phyloP scores from a whole-genome alignment of 805 yeast genomes.

The Cyberlindnera veronae region DNA sequence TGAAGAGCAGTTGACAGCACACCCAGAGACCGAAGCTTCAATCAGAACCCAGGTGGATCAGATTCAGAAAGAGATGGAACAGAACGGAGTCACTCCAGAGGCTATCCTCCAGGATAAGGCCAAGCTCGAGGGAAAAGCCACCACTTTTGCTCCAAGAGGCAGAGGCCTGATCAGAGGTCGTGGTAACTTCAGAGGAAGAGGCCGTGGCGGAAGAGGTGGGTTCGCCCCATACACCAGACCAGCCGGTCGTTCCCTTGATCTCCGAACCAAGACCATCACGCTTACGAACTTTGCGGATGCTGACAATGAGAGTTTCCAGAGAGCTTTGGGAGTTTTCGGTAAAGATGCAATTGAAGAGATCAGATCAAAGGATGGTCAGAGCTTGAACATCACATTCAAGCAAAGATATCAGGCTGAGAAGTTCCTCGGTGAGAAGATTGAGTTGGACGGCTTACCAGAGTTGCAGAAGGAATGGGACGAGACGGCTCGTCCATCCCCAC shows the following conservation, averaged over 20 bases:
- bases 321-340: conserved; percentile 15
- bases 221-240: conserved; percentile 22
- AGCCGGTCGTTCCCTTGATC: conserved; percentile 17
- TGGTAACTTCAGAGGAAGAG: conserved; percentile 17
- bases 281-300: conserved; percentile 18
- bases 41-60: conserved; percentile 12
- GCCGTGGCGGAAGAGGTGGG: conserved; percentile 11
- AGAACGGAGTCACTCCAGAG: conserved; percentile 22
- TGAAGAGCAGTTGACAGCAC: conserved; percentile 13
- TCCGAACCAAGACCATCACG: conserved; percentile 24
- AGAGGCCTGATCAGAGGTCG: conserved; percentile 11
- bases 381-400: conserved; percentile 21
- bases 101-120: conserved; percentile 21
- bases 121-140: conserved; percentile 13
- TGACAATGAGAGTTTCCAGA: conserved; percentile 14
- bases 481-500: conserved; percentile 10
- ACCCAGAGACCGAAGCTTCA: conserved; percentile 19
- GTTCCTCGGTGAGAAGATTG: conserved; percentile 17
- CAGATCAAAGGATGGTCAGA: conserved; percentile 4
- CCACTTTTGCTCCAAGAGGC: conserved; percentile 7
- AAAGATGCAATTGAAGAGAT: conserved; percentile 13
- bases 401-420: conserved; percentile 25
- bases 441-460: conserved; percentile 8
- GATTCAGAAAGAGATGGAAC: conserved; percentile 20
- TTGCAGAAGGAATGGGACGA: conserved; percentile 25